Percentiles rank a stretch among this genome's conserved stretches.
These are phyloP conservation scores for Cryphonectria japonica DNA, from an alignment of 2,329 filamentous ascomycete genomes.

Conservation along the genomic window DNA sequence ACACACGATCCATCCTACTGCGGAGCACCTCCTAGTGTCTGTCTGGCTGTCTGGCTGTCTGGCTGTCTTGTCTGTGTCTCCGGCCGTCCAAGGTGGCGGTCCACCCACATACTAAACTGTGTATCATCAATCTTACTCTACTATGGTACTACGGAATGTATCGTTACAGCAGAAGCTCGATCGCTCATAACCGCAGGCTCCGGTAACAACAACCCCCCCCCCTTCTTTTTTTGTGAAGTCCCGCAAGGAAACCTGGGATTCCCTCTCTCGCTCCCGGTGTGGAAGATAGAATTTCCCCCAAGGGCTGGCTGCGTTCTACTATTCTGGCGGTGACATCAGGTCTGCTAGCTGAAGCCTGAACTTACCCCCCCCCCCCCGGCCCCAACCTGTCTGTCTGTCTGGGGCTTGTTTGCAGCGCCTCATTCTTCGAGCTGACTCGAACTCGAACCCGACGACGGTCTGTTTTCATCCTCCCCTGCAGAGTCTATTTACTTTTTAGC, in stretches of 20 bases:
- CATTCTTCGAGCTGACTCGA: neutral
- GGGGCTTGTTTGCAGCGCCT: neutral
- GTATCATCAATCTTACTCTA: neutral
- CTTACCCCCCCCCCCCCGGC: too few species aligned
- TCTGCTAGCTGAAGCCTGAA: neutral
- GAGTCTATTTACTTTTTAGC: neutral
- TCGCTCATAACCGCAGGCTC: neutral
- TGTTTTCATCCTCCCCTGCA: neutral
- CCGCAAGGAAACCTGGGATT: neutral
- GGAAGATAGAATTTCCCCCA: neutral
- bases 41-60: too few species aligned
- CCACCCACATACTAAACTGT: neutral
- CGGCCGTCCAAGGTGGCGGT: neutral
- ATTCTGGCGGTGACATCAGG: neutral
- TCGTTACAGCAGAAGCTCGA: neutral
- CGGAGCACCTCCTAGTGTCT: neutral
- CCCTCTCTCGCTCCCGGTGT: neutral
- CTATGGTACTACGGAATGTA: neutral
- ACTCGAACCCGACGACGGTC: neutral
- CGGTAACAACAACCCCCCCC: neutral
- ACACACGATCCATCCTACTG: neutral
- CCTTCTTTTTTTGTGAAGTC: neutral
- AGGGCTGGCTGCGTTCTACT: neutral
- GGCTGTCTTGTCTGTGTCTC: too few species aligned
- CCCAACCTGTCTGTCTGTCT: neutral